Base-by-base conservation (phyloP, 73 alveolate genomes). In the Blepharisma stoltei region DNA sequence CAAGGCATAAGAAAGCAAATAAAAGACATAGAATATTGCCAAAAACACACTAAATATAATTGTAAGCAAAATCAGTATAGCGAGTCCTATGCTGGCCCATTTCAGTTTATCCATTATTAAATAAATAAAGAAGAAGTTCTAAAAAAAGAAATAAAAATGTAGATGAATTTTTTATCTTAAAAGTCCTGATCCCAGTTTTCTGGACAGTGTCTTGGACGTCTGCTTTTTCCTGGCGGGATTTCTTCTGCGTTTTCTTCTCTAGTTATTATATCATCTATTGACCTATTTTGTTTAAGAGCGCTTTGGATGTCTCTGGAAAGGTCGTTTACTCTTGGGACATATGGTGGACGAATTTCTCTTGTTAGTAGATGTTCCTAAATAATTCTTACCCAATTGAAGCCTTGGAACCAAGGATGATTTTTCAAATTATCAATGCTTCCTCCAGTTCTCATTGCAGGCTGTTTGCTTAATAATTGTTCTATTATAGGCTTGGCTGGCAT, bases 361-460 rank as follows among this genome's bases (percentile, higher is more conserved):
- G 32, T 23, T n/a, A 60, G 18, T 14, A 60, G 76, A 8, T n/a
- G 18, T 18, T 60, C 67, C 67, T 52, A 52, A 52, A n/a, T 52
- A 0, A 0, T 5, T 3, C 6, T 1, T 78, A 78, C 88, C 90
- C 90, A 83, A 78, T 83, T 84, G 47, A 83, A 83, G 53, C 69
- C 67, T 49, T 83, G 83, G n/a, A 83, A 83, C 90, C 90, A 83
- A 18, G 77, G 75, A 41, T 83, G 82, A 6, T 82, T 77, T 65
- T 83, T 83, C 52, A 83, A 46, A 37, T 83, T 55, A 14, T 83
- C 83, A 25, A 73, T 67, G 37, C 76, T 44, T 18, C 90, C 90
- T 25, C 88, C 90, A 32, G 66, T 49, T 8, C 90, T 47, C 49
- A 80, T 67, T 54, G 76, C 87, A 37, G 90, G 88, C 3, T 77